phyloP scores from a whole-genome alignment of 371 early-diverging fungal species.

The Mortierella sp. region DNA sequence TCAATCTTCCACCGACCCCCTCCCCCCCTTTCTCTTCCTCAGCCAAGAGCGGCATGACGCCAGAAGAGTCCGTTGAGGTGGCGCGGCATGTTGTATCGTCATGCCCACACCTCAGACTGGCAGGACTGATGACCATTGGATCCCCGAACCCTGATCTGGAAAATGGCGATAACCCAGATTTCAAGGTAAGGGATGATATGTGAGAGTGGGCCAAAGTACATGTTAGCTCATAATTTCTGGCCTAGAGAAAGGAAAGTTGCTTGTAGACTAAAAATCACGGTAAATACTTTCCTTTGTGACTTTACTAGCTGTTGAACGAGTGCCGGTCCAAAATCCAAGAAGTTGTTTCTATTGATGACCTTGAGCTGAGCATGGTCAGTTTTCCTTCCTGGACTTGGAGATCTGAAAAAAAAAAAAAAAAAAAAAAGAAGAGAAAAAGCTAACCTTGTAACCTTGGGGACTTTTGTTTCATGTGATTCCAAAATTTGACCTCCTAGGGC shows the following conservation, averaged over 20 bases:
- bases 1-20: slow-evolving; percentile 3
- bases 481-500: slow-evolving; percentile 58
- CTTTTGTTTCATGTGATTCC: neutral
- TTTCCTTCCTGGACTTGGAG: neutral
- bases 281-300: neutral
- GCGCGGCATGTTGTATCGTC: slow-evolving; percentile 70
- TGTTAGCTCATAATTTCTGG: neutral
- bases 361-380: slow-evolving; percentile 88
- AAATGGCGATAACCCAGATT: slow-evolving; percentile 85
- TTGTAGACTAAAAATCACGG: neutral
- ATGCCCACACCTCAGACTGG: slow-evolving; percentile 76
- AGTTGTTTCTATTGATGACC: slow-evolving; percentile 34
- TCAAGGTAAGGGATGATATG: slow-evolving; percentile 63
- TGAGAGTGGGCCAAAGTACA: too few relatives aligned
- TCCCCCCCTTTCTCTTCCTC: neutral
- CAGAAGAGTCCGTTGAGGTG: slow-evolving; percentile 57
- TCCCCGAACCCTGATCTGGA: slow-evolving; percentile 66
- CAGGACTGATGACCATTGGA: slow-evolving; percentile 97
- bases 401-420: slow-evolving; percentile 16
- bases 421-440: slow-evolving; percentile 5
- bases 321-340: slow-evolving; percentile 53
- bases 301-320: slow-evolving; percentile 54
- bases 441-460: neutral
- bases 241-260: slow-evolving; percentile 1
- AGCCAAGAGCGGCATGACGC: slow-evolving; percentile 86